phyloP scores from a whole-genome alignment of 2,329 filamentous ascomycete genomes.

The Metarhizium album region DNA sequence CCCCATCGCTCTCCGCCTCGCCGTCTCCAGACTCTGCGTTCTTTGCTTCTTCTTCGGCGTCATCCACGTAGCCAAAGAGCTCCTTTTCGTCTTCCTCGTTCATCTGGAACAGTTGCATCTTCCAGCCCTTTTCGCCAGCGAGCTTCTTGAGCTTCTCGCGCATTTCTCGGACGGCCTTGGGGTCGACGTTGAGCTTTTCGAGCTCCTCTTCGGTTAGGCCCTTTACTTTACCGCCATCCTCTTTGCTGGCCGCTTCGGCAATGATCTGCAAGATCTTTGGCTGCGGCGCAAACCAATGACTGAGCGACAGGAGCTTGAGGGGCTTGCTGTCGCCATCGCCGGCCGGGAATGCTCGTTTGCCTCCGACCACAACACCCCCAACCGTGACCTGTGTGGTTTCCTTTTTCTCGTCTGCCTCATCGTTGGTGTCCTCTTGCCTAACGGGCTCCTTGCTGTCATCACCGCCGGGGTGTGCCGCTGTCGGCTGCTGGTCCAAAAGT shows the following conservation, averaged over 20 bases:
- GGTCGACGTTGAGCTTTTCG: conserved; percentile 54
- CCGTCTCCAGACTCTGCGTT: conserved; percentile 2
- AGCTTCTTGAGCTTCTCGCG: conserved; percentile 56
- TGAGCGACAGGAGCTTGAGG: conserved; percentile 26
- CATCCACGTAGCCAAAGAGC: conserved; percentile 59
- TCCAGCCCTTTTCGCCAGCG: conserved; percentile 66
- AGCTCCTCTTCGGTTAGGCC: conserved; percentile 56
- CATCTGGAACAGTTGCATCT: conserved; percentile 66
- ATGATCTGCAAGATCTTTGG: conserved; percentile 26
- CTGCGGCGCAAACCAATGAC: conserved; percentile 18
- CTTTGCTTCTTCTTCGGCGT: conserved; percentile 23
- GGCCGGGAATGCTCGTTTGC: conserved; percentile 34
- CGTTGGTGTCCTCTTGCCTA: conserved; percentile 6
- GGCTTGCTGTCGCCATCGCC: conserved; percentile 37
- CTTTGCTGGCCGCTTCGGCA: conserved; percentile 33
- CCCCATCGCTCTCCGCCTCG: conserved; percentile 17
- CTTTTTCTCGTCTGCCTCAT: conserved; percentile 22
- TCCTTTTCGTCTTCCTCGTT: conserved; percentile 44
- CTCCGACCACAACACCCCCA: conserved; percentile 44
- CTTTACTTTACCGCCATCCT: conserved; percentile 51
- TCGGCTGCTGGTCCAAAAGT: conserved; percentile 22
- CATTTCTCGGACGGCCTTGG: conserved; percentile 57
- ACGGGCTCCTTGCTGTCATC: conserved; percentile 6
- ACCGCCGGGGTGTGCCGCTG: conserved; percentile 20
- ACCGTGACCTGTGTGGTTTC: conserved; percentile 27